Conservation (phyloP, 192 early-diverging fungal genomes). For the Coemansia sp. region DNA sequence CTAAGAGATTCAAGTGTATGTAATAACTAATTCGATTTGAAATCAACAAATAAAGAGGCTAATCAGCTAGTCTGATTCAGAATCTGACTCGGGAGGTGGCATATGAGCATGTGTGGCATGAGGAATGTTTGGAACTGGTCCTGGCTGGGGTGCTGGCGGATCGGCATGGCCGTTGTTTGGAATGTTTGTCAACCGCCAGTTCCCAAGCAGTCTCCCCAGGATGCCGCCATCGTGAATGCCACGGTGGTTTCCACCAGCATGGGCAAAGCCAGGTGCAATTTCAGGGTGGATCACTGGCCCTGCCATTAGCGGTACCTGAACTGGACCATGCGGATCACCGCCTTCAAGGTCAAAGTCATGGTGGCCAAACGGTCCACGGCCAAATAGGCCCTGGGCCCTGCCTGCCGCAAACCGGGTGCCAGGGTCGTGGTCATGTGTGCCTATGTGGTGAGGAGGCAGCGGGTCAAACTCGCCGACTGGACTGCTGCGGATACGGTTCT, state of each 20-base stretch:
- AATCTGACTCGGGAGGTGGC: background rate
- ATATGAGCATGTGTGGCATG: background rate
- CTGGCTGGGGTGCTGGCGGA: conserved; percentile 43
- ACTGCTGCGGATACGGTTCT: conserved; percentile 30
- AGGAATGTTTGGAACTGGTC: conserved; percentile 19
- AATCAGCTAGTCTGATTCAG: conserved; percentile 1
- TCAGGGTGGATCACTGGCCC: conserved; percentile 22
- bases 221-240: background rate
- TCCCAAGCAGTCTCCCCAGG: conserved; percentile 24
- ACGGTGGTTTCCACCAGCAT: background rate
- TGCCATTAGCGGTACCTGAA: conserved; percentile 7
- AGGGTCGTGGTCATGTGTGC: background rate
- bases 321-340: background rate
- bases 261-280: background rate
- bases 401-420: background rate
- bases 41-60: background rate
- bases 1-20: no score
- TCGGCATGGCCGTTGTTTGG: conserved; percentile 11
- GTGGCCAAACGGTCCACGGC: background rate
- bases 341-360: background rate
- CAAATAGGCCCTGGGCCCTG: background rate
- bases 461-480: conserved; percentile 10
- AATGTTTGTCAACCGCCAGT: conserved; percentile 24
- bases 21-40: no score
- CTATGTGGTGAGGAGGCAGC: background rate